Base-by-base conservation (phyloP, 441 rosid genomes). In the Erysimum cheiri region DNA sequence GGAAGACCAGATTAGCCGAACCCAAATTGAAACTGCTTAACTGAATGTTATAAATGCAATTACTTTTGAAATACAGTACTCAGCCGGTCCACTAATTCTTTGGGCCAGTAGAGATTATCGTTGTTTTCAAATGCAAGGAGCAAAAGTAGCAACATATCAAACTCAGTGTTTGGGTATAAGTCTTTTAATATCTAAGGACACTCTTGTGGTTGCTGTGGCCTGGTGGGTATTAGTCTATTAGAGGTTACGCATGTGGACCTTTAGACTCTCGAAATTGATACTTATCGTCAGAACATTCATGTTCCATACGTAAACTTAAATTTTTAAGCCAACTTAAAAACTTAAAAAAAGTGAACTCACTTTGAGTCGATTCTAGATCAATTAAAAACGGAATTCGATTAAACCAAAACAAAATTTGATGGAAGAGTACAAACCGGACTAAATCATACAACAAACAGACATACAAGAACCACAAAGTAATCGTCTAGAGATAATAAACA, bases 381-480 rank as follows among this genome's bases (percentile, higher is more conserved):
- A 22, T 24, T 22, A 8, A 5, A 37, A 31, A 49, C 22, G 11
- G n/a, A 56, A 36, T 48, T 57, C 19, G 58, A 54, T 44, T 24
- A 63, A 44, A 63, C 75, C 41, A 26, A 35, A 54, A 63, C 69
- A 71, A 71, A 71, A 54, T 26, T 71, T 44, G 75, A 26, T 35
- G 47, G 14, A 54, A 44, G 39, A 56, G 47, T 41, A 28, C 29
- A 40, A 63, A 37, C 59, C 36, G 41, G 26, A 46, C 24, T 22
- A 22, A 1, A 46, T 36, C 57, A 72, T 31, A 72, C 64, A 64
- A 36, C 36, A 55, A 64, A 17, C 70, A 64, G 32, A 56, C 71
- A 64, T 64, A 72, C 58, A 64, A 63, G 10, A 61, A 29, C 47
- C 40, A 54, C 40, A 63, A 24, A 33, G 69, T n/a, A 17, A 15